A percentile compares a stretch with the other conserved stretches of the same genome.
phyloP scores from a whole-genome alignment of 2,329 filamentous ascomycete species.

The Arthroderma uncinatum region DNA sequence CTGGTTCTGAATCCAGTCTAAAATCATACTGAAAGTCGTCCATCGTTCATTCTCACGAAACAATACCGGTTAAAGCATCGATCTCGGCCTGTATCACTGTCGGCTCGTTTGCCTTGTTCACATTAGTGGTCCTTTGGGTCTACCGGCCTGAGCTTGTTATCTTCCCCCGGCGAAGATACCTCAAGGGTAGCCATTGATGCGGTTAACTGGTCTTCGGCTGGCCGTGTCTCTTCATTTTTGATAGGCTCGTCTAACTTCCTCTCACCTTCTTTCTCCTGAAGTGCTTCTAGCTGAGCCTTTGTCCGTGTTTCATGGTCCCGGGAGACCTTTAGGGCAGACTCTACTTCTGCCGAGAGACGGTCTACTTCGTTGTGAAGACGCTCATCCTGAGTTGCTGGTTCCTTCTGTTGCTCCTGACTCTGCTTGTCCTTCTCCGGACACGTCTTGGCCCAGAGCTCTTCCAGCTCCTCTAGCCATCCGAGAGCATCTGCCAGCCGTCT shows the following conservation, averaged over 20 bases:
- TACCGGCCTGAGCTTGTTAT: background rate
- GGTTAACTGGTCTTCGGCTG: background rate
- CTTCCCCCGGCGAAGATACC: background rate
- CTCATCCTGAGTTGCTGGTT: constrained; percentile 43
- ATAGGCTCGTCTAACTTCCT: background rate
- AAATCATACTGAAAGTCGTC: no score
- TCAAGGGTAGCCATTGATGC: background rate
- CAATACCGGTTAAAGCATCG: no score
- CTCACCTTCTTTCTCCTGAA: constrained; percentile 9
- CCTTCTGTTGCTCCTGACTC: constrained; percentile 22
- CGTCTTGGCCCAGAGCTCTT: constrained; percentile 58
- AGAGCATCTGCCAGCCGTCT: constrained; percentile 65
- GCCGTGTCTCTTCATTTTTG: background rate
- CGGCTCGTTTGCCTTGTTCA: no score
- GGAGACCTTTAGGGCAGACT: constrained; percentile 43
- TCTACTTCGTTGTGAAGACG: constrained; percentile 46
- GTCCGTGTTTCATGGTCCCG: constrained; percentile 36
- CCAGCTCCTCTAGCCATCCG: constrained; percentile 78
- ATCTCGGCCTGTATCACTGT: no score
- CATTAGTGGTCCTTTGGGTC: background rate
- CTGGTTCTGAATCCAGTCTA: no score
- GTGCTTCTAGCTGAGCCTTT: constrained; percentile 20
- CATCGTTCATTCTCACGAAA: no score
- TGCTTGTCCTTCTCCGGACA: constrained; percentile 47
- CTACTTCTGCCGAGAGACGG: constrained; percentile 47